phyloP scores from a whole-genome alignment of 306 rosid species.

The Castanopsis chinensis region DNA sequence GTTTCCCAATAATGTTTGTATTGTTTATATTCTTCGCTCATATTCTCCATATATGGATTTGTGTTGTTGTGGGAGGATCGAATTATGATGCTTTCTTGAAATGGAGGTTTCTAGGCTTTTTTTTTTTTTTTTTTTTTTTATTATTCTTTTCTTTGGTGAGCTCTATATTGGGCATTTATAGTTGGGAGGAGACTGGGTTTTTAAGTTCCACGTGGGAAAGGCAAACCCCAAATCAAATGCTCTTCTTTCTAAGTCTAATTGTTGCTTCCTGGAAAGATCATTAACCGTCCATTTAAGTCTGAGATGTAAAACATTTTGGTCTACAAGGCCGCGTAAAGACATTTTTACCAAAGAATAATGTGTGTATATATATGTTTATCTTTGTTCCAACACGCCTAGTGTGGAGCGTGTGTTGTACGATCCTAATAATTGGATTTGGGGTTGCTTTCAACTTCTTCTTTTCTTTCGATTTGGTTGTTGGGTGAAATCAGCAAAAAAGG shows the following conservation, averaged over 20 bases:
- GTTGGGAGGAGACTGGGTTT: neutral
- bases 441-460: too few species aligned
- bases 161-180: slow-evolving; percentile 1
- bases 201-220: slow-evolving; percentile 23
- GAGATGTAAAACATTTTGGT: neutral
- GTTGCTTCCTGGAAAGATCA: slow-evolving; percentile 31
- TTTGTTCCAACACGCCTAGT: neutral
- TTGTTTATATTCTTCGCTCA: slow-evolving; percentile 43
- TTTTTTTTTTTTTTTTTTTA: too few species aligned
- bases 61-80: neutral
- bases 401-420: neutral
- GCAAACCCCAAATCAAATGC: too few species aligned
- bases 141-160: neutral
- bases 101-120: neutral
- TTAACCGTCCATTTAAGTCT: slow-evolving; percentile 2
- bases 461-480: too few species aligned
- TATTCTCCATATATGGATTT: slow-evolving; percentile 52
- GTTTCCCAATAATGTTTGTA: slow-evolving; percentile 70
- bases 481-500: too few species aligned
- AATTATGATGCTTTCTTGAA: neutral
- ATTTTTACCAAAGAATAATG: neutral
- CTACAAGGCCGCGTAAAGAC: slow-evolving; percentile 29
- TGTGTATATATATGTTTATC: too few species aligned
- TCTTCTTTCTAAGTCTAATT: neutral
- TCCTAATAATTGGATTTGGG: too few species aligned